phyloP scores from a whole-genome alignment of 208 protist species.

The Crithidia fasciculata region DNA sequence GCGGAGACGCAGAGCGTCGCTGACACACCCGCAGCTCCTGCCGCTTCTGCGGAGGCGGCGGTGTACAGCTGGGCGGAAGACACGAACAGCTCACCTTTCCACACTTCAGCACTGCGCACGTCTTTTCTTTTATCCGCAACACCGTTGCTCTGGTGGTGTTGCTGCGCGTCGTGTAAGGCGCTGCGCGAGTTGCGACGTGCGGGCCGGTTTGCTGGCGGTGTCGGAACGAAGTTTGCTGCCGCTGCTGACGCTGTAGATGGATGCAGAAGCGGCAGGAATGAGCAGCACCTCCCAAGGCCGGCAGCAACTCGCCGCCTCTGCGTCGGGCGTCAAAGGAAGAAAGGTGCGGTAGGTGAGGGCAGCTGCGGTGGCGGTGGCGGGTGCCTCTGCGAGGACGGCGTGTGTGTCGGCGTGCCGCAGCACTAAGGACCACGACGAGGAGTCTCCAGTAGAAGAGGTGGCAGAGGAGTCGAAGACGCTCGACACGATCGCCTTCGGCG shows the following conservation, averaged over 20 bases:
- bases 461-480: constrained; percentile 1
- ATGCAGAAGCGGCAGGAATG: not conserved
- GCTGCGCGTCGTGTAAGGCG: not conserved
- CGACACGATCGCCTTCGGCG: constrained; percentile 1
- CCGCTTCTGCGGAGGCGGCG: constrained; percentile 7
- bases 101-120: not conserved
- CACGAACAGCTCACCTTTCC: constrained; percentile 6
- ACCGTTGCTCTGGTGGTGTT: not conserved
- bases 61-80: constrained; percentile 25
- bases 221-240: not conserved
- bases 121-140: not conserved
- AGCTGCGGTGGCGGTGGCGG: not conserved
- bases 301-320: not conserved
- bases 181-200: constrained; percentile 18
- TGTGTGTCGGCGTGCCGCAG: constrained; percentile 25
- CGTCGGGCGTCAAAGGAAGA: constrained; percentile 12
- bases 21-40: not conserved
- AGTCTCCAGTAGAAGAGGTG: not conserved
- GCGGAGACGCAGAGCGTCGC: constrained; percentile 21
- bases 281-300: constrained; percentile 29
- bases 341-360: constrained; percentile 32
- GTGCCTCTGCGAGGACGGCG: constrained; percentile 17
- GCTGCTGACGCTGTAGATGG: not conserved
- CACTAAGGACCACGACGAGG: constrained; percentile 10
- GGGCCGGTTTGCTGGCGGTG: not conserved